Evolutionary conservation across 768 basidiomycete genomes (phyloP), one percentile per base, ranked within the genome.

Genomic region (Rhodotorula diobovata): DNA sequence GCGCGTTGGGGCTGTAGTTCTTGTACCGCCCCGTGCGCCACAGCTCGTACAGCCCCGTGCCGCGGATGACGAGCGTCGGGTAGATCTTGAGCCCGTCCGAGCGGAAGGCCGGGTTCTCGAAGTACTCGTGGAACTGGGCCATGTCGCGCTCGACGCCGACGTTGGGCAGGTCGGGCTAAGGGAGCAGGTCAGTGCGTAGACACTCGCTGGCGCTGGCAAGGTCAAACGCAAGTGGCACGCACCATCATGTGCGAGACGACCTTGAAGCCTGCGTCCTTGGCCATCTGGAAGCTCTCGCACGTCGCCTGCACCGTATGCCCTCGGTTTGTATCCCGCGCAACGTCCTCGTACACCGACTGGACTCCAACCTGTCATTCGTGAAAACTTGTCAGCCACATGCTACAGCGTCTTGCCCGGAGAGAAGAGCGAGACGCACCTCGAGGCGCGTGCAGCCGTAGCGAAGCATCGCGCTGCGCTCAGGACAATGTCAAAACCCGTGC

Each of bases 201-300:
- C 18, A 18, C 5, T 1, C 2, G 3, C 35, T n/a, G 56, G 30
- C 5, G 28, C 2, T 15, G 32, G 25, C 18, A 51, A 28, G 5
- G 46, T 20, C 21, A 35, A 48, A 15, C 34, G 9, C 12, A 28
- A 43, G 50, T 15, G 18, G 6, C 21, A 41, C 75, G 32, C 23
- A 76, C 77, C 78, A 99, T 99, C 96, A 98, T 98, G 80, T 99
- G 96, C 30, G 94, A 94, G 39, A 99, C 96, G 65, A 99, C 94
- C 81, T 99, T 99, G 88, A 96, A 99, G 9, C 96, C 96, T 3
- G 95, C 96, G 77, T 99, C 95, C 80, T 99, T 99, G 30, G 93
- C 89, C 77, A 99, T 87, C 78, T 98, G 95, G 82, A 99, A 99
- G 21, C 90, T 91, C 80, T 99, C 95, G 58, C 91, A 88, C 64